Evolutionary conservation across 768 basidiomycete genomes (phyloP).

Genomic region (Mycena epipterygia): DNA sequence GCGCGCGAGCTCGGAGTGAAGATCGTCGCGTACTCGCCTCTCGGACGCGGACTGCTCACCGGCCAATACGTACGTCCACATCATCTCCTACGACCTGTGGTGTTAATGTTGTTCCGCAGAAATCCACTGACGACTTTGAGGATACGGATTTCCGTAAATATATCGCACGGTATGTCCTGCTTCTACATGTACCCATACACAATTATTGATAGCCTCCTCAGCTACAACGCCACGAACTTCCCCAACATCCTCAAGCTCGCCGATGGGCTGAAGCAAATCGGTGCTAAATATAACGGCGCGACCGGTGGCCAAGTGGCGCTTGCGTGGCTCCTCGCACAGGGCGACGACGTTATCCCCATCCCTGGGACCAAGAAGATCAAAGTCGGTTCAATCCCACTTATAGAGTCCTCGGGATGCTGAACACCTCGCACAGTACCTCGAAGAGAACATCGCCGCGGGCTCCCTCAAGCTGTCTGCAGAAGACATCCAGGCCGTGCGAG

Average conservation of each 20-base stretch:
- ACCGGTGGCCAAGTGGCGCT: slow-evolving; percentile 62
- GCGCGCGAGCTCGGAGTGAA: no score
- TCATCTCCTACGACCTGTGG: neutral
- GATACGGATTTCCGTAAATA: slow-evolving; percentile 56
- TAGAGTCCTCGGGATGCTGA: no score
- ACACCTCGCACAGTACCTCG: slow-evolving; percentile 46
- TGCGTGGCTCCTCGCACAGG: slow-evolving; percentile 65
- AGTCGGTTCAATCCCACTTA: slow-evolving; percentile 26
- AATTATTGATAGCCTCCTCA: neutral
- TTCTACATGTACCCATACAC: slow-evolving; percentile 31
- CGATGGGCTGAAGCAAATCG: slow-evolving; percentile 53
- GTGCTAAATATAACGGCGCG: slow-evolving; percentile 51
- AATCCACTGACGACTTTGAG: no score
- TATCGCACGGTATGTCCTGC: slow-evolving; percentile 47
- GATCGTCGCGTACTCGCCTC: no score
- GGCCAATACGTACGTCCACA: slow-evolving; percentile 45
- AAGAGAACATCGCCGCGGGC: slow-evolving; percentile 58
- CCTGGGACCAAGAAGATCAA: slow-evolving; percentile 60
- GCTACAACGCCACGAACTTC: slow-evolving; percentile 58
- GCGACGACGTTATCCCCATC: slow-evolving; percentile 61
- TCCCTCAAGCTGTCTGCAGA: slow-evolving; percentile 50
- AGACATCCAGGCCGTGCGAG: slow-evolving; percentile 53
- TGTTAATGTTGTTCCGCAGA: slow-evolving; percentile 22
- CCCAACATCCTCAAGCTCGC: slow-evolving; percentile 59
- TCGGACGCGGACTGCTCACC: no score